Evolutionary conservation across 805 yeast species (phyloP), one percentile per base, ranked within the genome.

Genomic region (Ogataea trehaloabstinens): DNA sequence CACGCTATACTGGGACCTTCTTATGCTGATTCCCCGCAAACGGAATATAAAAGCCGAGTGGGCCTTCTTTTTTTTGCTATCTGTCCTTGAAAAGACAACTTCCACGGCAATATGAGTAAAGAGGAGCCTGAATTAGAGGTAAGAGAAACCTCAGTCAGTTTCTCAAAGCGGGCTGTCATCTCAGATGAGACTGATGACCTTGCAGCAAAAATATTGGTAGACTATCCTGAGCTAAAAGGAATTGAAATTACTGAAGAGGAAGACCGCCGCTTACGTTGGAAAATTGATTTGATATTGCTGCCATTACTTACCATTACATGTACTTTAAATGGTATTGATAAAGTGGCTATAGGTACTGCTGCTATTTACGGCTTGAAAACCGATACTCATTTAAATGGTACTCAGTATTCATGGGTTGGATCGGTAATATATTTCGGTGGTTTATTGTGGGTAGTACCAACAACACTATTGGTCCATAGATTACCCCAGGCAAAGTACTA

Each of bases 261-360:
- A 12, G 45, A 46, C 24, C 46, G 40, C 31, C 47, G 34, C 27
- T 44, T 54, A 2, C 41, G 41, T 44, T 52, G 77, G 53, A 78
- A 78, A 50, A 70, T 73, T 18, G 82, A 77, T 52, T 34, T 71
- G 27, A 70, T 65, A 42, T 51, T 78, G 46, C 62, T 74, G 46
- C 78, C 82, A 0, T 50, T 77, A 37, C 63, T 77, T 60, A 70
- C 73, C 48, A 42, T 69, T 18, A 51, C 73, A 31, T 75, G 74
- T 55, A 67, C 76, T 13, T 59, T 72, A 17, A 82, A 76, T 51
- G 76, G 68, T 46, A 74, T 78, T 79, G 85, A 79, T 56, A 79
- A 79, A 53, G 64, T 66, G 19, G 63, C 71, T 4, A 61, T 58
- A 37, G 58, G 70, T 4, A 68, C 63, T 38, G 70, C 70, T n/a